phyloP scores from a whole-genome alignment of 345 rosid genomes.

The Noccaea bulbosa region DNA sequence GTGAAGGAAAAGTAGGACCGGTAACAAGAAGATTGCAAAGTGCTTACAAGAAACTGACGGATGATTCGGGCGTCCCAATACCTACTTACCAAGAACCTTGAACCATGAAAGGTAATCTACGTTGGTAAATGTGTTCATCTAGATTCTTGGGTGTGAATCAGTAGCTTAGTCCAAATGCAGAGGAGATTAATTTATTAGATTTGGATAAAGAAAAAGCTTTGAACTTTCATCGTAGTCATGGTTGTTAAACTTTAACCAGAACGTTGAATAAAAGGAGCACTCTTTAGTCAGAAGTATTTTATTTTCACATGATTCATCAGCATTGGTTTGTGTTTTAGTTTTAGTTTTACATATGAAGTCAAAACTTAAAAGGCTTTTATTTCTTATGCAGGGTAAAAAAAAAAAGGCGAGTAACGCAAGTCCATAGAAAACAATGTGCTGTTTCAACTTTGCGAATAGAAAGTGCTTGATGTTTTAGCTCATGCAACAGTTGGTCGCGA shows the following conservation, averaged over 20 bases:
- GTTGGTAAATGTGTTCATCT: background rate
- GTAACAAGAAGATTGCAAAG: slow-evolving; percentile 65
- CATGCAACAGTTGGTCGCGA: slow-evolving; percentile 14
- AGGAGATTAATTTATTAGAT: background rate
- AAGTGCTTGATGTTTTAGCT: slow-evolving; percentile 27
- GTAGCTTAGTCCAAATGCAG: slow-evolving; percentile 2
- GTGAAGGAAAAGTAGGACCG: slow-evolving; percentile 72
- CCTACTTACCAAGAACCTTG: slow-evolving; percentile 50
- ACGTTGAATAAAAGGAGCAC: slow-evolving; percentile 2
- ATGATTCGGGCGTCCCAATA: slow-evolving; percentile 69
- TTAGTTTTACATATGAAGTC: background rate
- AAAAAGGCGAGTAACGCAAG: background rate
- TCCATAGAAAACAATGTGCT: slow-evolving; percentile 7
- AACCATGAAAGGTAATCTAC: slow-evolving; percentile 14
- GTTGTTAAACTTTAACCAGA: background rate
- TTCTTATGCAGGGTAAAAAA: too few relatives aligned
- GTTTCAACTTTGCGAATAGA: slow-evolving; percentile 2
- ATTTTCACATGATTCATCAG: slow-evolving; percentile 19
- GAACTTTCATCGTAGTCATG: background rate
- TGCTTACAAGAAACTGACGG: slow-evolving; percentile 68
- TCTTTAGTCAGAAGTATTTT: background rate
- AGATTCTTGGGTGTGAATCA: background rate
- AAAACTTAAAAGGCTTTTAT: background rate
- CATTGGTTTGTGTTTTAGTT: background rate
- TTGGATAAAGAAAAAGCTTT: background rate